phyloP scores from a whole-genome alignment of 2,329 filamentous ascomycete genomes.

The Coccinonectria pachysandricola region DNA sequence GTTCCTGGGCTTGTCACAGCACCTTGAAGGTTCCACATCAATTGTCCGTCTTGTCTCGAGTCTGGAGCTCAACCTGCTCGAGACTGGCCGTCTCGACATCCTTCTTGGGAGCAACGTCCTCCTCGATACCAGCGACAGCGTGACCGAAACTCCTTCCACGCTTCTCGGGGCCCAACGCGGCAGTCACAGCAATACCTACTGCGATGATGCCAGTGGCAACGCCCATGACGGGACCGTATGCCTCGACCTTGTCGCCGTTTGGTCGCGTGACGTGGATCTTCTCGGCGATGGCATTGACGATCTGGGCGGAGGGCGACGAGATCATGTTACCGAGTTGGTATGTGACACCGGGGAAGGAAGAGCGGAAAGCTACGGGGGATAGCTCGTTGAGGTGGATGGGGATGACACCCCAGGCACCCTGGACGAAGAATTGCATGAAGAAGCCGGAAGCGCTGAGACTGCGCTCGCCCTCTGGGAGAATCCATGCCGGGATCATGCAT shows the following conservation, averaged over 20 bases:
- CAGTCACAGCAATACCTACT: conserved; percentile 55
- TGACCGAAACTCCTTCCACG: conserved; percentile 60
- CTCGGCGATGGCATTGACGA: conserved; percentile 66
- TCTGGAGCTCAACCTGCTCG: conserved; percentile 14
- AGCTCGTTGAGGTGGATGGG: conserved; percentile 68
- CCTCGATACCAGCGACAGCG: conserved; percentile 30
- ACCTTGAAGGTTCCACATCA: no score
- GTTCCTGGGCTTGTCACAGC: no score
- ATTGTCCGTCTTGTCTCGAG: conserved; percentile 5
- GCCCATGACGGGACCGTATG: conserved; percentile 67
- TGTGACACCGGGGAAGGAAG: conserved; percentile 58
- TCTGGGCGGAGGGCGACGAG: conserved; percentile 62
- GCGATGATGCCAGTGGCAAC: conserved; percentile 69
- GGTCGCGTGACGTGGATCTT: conserved; percentile 42
- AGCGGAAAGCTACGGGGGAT: conserved; percentile 59
- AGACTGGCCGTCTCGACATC: conserved; percentile 17
- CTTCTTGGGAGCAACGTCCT: conserved; percentile 16
- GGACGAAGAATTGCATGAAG: conserved; percentile 59
- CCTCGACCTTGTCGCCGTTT: conserved; percentile 49
- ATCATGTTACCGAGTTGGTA: conserved; percentile 72
- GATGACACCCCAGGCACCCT: conserved; percentile 57
- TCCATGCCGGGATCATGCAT: conserved; percentile 59
- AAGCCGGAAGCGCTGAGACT: conserved; percentile 55
- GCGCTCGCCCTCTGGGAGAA: conserved; percentile 49
- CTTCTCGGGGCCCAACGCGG: conserved; percentile 64